Evolutionary conservation across 2,329 filamentous ascomycete genomes (phyloP).

Genomic region (Epichloe glyceriae): DNA sequence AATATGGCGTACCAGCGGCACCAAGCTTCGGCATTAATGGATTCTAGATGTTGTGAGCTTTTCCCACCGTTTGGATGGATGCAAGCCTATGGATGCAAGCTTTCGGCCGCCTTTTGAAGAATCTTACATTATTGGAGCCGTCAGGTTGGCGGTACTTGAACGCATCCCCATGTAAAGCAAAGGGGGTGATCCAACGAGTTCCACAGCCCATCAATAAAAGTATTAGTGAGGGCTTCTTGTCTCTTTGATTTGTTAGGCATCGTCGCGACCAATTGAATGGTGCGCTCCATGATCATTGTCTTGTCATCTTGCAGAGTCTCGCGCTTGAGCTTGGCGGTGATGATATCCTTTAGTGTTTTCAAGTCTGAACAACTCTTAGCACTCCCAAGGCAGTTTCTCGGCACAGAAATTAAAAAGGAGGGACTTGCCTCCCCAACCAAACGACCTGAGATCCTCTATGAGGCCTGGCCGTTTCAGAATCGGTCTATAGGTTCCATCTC

Average conservation of each 20-base stretch:
- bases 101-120: neutral
- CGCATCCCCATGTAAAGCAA: constrained; percentile 48
- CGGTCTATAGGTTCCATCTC: constrained; percentile 46
- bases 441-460: constrained; percentile 41
- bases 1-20: constrained; percentile 54
- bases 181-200: constrained; percentile 60
- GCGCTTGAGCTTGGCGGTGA: constrained; percentile 50
- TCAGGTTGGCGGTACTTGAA: constrained; percentile 56
- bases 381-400: neutral
- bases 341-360: constrained; percentile 46
- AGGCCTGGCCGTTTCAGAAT: constrained; percentile 37
- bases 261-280: constrained; percentile 56
- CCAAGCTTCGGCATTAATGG: constrained; percentile 51
- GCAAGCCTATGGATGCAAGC: neutral
- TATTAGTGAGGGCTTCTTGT: constrained; percentile 49
- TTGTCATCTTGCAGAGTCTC: constrained; percentile 56
- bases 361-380: constrained; percentile 31
- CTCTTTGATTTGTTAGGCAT: constrained; percentile 50
- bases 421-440: constrained; percentile 33
- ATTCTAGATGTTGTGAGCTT: constrained; percentile 31
- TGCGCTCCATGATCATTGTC: constrained; percentile 62
- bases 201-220: constrained; percentile 59
- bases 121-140: constrained; percentile 50
- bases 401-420: neutral
- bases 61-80: too few species aligned